Evolutionary conservation across 1,284 basidiomycete species (phyloP), one percentile per base, ranked within the genome.

Genomic region (Sporisorium iseilematis-ciliati): DNA sequence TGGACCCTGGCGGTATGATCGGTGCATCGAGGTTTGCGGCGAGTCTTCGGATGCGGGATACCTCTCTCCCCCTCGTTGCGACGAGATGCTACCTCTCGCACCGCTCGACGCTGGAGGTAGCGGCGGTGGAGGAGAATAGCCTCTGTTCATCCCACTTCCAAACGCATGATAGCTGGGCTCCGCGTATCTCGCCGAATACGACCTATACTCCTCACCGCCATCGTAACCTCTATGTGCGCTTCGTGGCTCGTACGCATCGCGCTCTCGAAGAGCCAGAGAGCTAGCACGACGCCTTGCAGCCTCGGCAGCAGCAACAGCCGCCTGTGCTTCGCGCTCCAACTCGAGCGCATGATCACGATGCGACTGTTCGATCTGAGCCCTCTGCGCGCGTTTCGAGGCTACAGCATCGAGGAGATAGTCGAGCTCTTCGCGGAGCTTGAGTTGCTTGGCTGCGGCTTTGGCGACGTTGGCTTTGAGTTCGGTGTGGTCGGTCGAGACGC

Each of bases 361-460:
- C 35, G 57, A 40, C 23, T 72, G 64, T 40, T 72, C 64, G 60
- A 72, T 65, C 1, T 54, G 58, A 3, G 58, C 58, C 3, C 68
- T 54, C 31, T 67, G 65, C 11, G 56, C 63, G 5, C 56, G 66
- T 41, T 72, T 67, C 8, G 57, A 25, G 5, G 68, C 74, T 5
- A 76, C 48, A 6, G 74, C 68, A 49, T 76, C 74, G 20, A 76
- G 58, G 7, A 76, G 62, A n/a, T 57, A 76, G 56, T 73, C 67
- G 56, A 77, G 63, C 56, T 77, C 75, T 33, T 77, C 69, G 21
- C 70, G 69, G 7, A 77, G 65, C 57, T 77, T 77, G 7, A 54
- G 52, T 11, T 77, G 69, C 57, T 77, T 77, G n/a, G 59, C 57
- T 2, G 69, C 21, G 4, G 75, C 65, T 45, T 60, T 65, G n/a